phyloP scores from a whole-genome alignment of 495 filamentous ascomycete genomes.

The Filosporella fistucella region DNA sequence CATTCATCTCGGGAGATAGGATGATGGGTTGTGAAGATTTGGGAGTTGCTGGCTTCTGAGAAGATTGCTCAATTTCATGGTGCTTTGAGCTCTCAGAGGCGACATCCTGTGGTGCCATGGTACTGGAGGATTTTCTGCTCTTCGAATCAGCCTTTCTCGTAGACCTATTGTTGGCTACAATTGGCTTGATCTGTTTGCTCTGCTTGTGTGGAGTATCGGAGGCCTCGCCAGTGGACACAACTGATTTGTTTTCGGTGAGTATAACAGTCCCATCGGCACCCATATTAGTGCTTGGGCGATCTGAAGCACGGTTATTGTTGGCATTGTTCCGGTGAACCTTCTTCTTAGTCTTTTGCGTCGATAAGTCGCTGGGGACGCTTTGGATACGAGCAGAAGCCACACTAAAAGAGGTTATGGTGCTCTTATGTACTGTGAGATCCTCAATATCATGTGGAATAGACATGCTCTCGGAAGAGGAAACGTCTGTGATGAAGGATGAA shows the following conservation, averaged over 20 bases:
- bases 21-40: not conserved
- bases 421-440: not conserved
- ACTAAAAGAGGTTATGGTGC: constrained; percentile 6
- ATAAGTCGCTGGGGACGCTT: not conserved
- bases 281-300: not conserved
- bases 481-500: constrained; percentile 1
- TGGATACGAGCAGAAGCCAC: no score
- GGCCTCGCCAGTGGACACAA: no score
- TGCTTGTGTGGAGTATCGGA: no score
- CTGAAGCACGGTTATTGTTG: no score
- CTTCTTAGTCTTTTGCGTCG: not conserved
- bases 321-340: not conserved
- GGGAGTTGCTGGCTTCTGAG: not conserved
- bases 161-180: no score
- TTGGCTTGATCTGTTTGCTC: no score
- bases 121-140: no score
- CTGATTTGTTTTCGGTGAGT: no score
- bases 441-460: not conserved
- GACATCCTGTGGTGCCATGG: no score
- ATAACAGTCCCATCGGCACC: no score
- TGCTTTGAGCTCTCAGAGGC: no score
- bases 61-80: not conserved
- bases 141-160: no score
- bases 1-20: not conserved
- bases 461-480: not conserved